phyloP scores from a whole-genome alignment of 805 yeast genomes.

The Cyberlindnera misumaiensis region DNA sequence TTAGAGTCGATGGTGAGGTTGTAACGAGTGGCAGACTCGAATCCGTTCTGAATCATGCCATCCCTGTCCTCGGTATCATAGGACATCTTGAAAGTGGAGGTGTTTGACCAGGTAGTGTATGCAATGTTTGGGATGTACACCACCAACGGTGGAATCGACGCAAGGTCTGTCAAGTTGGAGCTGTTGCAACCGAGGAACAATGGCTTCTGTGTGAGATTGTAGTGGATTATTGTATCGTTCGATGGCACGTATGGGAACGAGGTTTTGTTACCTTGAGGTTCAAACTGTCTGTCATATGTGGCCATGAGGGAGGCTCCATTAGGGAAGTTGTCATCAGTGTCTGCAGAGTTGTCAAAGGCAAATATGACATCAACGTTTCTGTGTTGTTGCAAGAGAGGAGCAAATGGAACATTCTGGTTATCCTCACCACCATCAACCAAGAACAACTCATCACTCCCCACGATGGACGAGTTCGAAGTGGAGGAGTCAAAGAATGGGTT shows the following conservation, averaged over 20 bases:
- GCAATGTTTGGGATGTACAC: constrained; percentile 73
- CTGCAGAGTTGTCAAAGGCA: constrained; percentile 64
- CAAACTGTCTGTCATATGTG: constrained; percentile 56
- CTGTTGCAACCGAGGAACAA: constrained; percentile 82
- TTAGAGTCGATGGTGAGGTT: constrained; percentile 55
- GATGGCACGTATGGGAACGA: constrained; percentile 84
- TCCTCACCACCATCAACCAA: constrained; percentile 75
- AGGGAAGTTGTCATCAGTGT: constrained; percentile 57
- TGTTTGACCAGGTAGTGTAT: constrained; percentile 57
- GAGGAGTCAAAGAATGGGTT: constrained; percentile 56
- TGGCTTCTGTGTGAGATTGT: constrained; percentile 63
- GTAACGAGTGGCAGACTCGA: constrained; percentile 56
- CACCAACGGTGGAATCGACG: constrained; percentile 63
- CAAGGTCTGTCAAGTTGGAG: constrained; percentile 35
- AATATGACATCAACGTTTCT: constrained; percentile 57
- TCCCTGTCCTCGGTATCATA: constrained; percentile 53
- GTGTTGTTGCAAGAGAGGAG: constrained; percentile 53
- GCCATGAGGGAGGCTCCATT: constrained; percentile 49
- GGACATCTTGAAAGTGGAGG: constrained; percentile 61
- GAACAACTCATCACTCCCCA: constrained; percentile 36
- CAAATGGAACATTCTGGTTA: constrained; percentile 53
- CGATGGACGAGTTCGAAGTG: constrained; percentile 32
- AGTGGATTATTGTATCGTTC: constrained; percentile 41
- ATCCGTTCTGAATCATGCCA: constrained; percentile 66
- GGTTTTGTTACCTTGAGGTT: constrained; percentile 42